phyloP scores from a whole-genome alignment of 2,329 filamentous ascomycete species.

The Fusarium stilboides region DNA sequence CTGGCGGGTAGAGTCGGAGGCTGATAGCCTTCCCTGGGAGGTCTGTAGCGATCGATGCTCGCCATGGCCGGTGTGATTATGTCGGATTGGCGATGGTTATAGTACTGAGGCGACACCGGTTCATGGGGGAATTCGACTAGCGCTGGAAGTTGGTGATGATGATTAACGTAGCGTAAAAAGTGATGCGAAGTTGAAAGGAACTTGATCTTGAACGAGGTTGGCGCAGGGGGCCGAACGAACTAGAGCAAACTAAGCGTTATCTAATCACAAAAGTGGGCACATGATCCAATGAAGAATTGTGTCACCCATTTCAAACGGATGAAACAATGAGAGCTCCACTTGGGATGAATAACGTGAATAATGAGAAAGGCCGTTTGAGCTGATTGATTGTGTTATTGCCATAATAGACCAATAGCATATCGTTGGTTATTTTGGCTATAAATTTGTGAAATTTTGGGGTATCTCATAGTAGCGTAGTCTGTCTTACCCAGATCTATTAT shows the following conservation, averaged over 20 bases:
- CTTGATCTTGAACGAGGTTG: constrained; percentile 46
- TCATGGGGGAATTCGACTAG: constrained; percentile 44
- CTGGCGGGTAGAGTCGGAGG: constrained; percentile 63
- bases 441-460: constrained; percentile 43
- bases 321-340: constrained; percentile 31
- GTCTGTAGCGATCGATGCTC: constrained; percentile 72
- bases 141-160: constrained; percentile 31
- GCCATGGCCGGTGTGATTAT: constrained; percentile 62
- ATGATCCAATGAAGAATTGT: constrained; percentile 36
- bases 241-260: constrained; percentile 40
- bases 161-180: constrained; percentile 23
- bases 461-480: constrained; percentile 44
- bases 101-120: constrained; percentile 32
- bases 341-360: constrained; percentile 5
- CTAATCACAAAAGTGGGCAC: constrained; percentile 46
- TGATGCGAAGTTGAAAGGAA: constrained; percentile 42
- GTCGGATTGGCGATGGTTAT: constrained; percentile 46
- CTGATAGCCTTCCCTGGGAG: constrained; percentile 70
- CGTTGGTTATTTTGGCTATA: constrained; percentile 12
- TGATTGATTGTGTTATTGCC: constrained; percentile 1
- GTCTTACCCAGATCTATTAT: constrained; percentile 30
- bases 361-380: constrained; percentile 3
- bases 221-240: constrained; percentile 36
- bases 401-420: not conserved
- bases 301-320: constrained; percentile 20